A percentile compares a stretch with the other conserved stretches of the same genome.
Conservation (phyloP, 768 basidiomycete genomes). For the Macrolepiota dolichaula region DNA sequence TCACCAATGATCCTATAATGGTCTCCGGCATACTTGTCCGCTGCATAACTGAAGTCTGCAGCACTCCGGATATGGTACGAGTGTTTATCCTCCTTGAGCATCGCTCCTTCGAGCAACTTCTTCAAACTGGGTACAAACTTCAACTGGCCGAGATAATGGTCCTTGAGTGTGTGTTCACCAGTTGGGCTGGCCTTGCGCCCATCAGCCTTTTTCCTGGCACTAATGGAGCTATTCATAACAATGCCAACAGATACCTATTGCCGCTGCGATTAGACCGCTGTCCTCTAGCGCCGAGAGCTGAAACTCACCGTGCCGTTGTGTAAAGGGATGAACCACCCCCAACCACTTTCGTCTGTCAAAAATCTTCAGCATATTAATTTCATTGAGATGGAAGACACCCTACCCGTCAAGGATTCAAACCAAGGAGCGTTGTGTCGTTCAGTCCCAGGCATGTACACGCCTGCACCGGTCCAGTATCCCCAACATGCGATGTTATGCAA, state of each 20-base stretch:
- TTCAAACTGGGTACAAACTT: slow-evolving; percentile 22
- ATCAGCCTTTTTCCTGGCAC: slow-evolving; percentile 24
- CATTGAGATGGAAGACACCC: neutral
- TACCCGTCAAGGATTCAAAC: slow-evolving; percentile 32
- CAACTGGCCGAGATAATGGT: slow-evolving; percentile 28
- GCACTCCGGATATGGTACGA: slow-evolving; percentile 22
- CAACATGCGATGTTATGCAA: slow-evolving; percentile 32
- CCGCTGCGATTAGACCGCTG: neutral
- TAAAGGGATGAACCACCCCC: slow-evolving; percentile 60
- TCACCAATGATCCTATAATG: slow-evolving; percentile 31
- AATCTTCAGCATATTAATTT: neutral
- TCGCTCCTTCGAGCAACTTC: slow-evolving; percentile 23
- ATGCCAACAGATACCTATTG: slow-evolving; percentile 44
- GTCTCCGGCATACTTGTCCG: slow-evolving; percentile 27
- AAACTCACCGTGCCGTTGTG: slow-evolving; percentile 31
- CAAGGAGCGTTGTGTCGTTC: slow-evolving; percentile 30
- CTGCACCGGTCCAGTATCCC: slow-evolving; percentile 31
- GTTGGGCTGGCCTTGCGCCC: slow-evolving; percentile 11
- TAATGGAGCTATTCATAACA: slow-evolving; percentile 40
- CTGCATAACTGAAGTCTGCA: slow-evolving; percentile 33
- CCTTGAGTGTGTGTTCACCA: slow-evolving; percentile 16
- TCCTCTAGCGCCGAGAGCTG: no score
- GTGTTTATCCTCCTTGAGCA: slow-evolving; percentile 18
- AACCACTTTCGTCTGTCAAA: slow-evolving; percentile 44
- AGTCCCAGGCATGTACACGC: slow-evolving; percentile 26